Evolutionary conservation across 2,329 filamentous ascomycete genomes (phyloP).

Genomic region (Albophoma yamanashiensis): DNA sequence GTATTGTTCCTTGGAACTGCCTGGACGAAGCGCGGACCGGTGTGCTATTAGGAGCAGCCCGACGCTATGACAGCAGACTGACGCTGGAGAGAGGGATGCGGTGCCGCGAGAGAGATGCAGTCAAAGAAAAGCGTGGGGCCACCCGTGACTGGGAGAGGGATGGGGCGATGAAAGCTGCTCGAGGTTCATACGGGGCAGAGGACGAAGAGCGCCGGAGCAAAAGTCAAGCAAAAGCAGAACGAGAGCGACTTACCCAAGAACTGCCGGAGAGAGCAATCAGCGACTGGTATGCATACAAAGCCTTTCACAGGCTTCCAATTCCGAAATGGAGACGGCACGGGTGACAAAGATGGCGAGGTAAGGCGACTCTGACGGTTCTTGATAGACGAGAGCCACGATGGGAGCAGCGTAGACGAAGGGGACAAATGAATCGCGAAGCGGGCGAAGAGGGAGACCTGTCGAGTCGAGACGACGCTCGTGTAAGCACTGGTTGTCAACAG

Average conservation of each 20-base stretch:
- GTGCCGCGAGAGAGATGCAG: background rate
- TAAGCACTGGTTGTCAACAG: background rate
- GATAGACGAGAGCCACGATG: slow-evolving; percentile 5
- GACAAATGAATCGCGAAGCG: slow-evolving; percentile 2
- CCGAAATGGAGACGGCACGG: slow-evolving; percentile 3
- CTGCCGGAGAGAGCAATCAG: slow-evolving; percentile 19
- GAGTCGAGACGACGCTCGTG: background rate
- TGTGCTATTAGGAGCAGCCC: background rate
- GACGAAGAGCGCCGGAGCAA: slow-evolving; percentile 2
- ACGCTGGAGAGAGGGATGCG: background rate
- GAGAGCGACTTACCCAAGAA: slow-evolving; percentile 19
- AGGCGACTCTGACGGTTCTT: slow-evolving; percentile 3
- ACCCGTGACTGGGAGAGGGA: slow-evolving; percentile 2
- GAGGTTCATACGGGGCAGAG: background rate
- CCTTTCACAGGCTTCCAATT: slow-evolving; percentile 13
- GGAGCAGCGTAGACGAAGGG: slow-evolving; percentile 2
- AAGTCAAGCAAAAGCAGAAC: background rate
- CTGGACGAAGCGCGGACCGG: background rate
- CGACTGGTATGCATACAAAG: slow-evolving; percentile 29
- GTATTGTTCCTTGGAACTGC: background rate
- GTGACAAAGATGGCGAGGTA: slow-evolving; percentile 4
- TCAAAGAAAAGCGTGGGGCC: background rate
- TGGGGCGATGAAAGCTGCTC: background rate
- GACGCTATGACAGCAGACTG: background rate
- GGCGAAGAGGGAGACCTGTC: background rate